These are phyloP conservation scores for Withania somnifera DNA, from an alignment of 305 asterid genomes.

Conservation along the genomic window DNA sequence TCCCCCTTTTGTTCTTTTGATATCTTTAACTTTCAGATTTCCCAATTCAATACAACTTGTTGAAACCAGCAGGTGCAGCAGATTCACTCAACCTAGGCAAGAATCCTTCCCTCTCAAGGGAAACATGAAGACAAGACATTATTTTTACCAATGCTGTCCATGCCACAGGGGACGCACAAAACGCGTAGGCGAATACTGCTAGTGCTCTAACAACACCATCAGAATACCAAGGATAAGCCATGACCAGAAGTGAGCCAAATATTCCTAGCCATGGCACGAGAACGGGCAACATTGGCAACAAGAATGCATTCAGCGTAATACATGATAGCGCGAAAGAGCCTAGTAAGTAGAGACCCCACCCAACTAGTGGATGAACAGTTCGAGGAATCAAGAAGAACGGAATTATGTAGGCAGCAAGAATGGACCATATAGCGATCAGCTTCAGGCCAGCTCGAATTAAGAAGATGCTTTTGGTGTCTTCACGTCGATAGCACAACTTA, in stretches of 20 bases:
- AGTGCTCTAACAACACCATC: slow-evolving; percentile 75
- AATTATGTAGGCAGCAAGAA: slow-evolving; percentile 53
- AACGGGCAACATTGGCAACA: slow-evolving; percentile 59
- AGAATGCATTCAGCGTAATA: slow-evolving; percentile 45
- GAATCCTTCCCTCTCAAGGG: slow-evolving; percentile 70
- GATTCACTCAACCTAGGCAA: slow-evolving; percentile 59
- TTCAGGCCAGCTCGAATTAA: slow-evolving; percentile 55
- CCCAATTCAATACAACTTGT: slow-evolving; percentile 48
- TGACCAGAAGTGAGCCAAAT: slow-evolving; percentile 50
- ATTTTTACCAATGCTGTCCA: slow-evolving; percentile 43
- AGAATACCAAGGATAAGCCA: slow-evolving; percentile 79
- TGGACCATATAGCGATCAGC: slow-evolving; percentile 54
- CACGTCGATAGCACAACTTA: slow-evolving; percentile 61
- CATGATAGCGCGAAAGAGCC: slow-evolving; percentile 53
- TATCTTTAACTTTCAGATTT: neutral
- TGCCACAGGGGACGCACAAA: slow-evolving; percentile 52
- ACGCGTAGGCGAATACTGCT: slow-evolving; percentile 57
- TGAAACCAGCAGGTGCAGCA: slow-evolving; percentile 40
- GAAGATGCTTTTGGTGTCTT: slow-evolving; percentile 41
- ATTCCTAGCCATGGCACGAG: slow-evolving; percentile 57
- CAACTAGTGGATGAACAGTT: slow-evolving; percentile 68
- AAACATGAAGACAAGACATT: slow-evolving; percentile 47
- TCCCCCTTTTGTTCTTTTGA: neutral
- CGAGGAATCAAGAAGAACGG: slow-evolving; percentile 67
- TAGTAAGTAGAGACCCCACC: slow-evolving; percentile 71